Evolutionary conservation across 108 stramenopile species (phyloP).

Genomic region (Nitzschia sp.): DNA sequence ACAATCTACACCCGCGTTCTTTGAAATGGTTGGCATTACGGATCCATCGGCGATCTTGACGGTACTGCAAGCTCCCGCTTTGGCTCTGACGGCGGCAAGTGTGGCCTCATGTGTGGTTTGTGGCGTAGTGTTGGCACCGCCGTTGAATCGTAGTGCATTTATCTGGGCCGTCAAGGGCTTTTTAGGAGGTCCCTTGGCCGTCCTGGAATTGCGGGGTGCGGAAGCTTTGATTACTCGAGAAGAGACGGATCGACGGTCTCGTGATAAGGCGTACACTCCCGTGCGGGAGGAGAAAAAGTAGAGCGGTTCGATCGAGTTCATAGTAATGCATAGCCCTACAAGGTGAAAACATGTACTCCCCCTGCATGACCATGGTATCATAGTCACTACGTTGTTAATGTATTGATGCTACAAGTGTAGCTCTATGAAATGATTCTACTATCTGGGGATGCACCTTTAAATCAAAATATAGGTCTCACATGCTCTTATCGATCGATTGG

Average conservation of each 20-base stretch:
- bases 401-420: too few species aligned
- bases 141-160: conserved; percentile 48
- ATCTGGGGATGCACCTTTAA: too few species aligned
- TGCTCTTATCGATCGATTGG: too few species aligned
- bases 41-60: conserved; percentile 5
- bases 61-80: conserved; percentile 48
- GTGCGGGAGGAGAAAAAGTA: too few species aligned
- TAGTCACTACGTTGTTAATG: too few species aligned
- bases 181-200: conserved; percentile 72
- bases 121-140: conserved; percentile 48
- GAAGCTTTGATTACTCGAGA: conserved; percentile 12
- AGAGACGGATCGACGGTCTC: background rate
- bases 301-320: too few species aligned
- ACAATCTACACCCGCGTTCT: conserved; percentile 53
- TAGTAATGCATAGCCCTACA: too few species aligned
- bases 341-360: too few species aligned
- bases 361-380: too few species aligned
- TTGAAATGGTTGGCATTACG: conserved; percentile 21
- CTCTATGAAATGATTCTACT: too few species aligned
- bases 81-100: conserved; percentile 54
- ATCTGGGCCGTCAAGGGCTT: conserved; percentile 78
- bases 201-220: background rate
- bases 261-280: too few species aligned
- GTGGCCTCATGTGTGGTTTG: conserved; percentile 57
- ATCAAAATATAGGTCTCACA: too few species aligned